These are phyloP conservation scores for Pyrrhoderma noxium DNA, from an alignment of 1,284 basidiomycete genomes.

Conservation along the genomic window DNA sequence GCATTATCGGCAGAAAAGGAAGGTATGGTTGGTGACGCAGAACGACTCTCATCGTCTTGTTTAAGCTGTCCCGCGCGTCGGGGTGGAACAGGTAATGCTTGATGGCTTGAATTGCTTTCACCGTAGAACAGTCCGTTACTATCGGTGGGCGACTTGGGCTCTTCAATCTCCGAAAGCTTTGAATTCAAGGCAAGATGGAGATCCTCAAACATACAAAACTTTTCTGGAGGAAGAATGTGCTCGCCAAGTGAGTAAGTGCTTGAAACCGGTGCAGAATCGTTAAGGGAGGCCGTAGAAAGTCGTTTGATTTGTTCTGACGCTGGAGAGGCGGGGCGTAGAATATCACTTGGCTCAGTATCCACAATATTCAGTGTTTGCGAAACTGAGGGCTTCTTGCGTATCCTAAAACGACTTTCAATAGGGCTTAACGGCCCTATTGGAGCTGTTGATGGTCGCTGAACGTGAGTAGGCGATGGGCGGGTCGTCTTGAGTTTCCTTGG, in stretches of 20 bases:
- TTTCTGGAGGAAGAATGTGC: slow-evolving; percentile 46
- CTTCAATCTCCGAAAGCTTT: background rate
- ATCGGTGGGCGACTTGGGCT: background rate
- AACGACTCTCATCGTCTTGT: slow-evolving; percentile 3
- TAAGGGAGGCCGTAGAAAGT: slow-evolving; percentile 53
- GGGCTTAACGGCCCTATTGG: background rate
- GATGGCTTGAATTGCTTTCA: slow-evolving; percentile 14
- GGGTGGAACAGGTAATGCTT: slow-evolving; percentile 28
- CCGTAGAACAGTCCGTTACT: slow-evolving; percentile 3
- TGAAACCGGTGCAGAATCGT: slow-evolving; percentile 28
- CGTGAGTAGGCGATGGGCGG: background rate
- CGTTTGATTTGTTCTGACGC: slow-evolving; percentile 45
- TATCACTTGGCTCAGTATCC: slow-evolving; percentile 31
- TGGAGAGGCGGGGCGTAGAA: slow-evolving; percentile 47
- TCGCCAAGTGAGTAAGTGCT: slow-evolving; percentile 22
- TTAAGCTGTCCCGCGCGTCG: slow-evolving; percentile 18
- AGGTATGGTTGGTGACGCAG: slow-evolving; percentile 27
- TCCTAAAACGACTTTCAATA: background rate
- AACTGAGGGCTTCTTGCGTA: slow-evolving; percentile 9
- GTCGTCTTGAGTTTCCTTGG: background rate
- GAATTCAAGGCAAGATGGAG: slow-evolving; percentile 5
- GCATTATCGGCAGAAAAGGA: slow-evolving; percentile 28
- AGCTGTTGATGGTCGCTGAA: slow-evolving; percentile 9
- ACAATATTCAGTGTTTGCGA: slow-evolving; percentile 21
- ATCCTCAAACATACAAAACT: slow-evolving; percentile 30